These are phyloP conservation scores for Cytospora paraplurivora DNA, from an alignment of 2,329 filamentous ascomycete genomes.

Conservation along the genomic window DNA sequence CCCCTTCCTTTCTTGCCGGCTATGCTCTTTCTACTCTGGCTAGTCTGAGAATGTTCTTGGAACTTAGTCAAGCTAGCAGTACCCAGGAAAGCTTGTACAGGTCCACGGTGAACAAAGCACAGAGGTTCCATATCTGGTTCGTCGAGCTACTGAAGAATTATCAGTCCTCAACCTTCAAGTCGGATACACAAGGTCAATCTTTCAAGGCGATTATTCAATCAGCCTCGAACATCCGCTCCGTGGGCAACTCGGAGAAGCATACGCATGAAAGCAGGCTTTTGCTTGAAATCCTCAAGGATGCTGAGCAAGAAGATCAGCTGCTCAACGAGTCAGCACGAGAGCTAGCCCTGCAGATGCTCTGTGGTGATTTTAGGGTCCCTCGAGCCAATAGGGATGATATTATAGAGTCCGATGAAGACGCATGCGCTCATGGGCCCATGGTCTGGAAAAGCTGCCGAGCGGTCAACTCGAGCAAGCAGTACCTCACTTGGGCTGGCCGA, in stretches of 20 bases:
- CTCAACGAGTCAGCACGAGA: slow-evolving; percentile 71
- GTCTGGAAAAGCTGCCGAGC: slow-evolving; percentile 77
- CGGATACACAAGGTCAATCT: slow-evolving; percentile 51
- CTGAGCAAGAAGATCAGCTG: slow-evolving; percentile 60
- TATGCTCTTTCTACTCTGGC: slow-evolving; percentile 78
- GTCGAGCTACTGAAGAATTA: slow-evolving; percentile 67
- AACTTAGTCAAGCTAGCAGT: slow-evolving; percentile 73
- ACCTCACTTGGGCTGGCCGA: slow-evolving; percentile 81
- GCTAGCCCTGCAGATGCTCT: slow-evolving; percentile 72
- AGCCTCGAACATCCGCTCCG: slow-evolving; percentile 66
- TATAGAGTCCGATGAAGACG: slow-evolving; percentile 66
- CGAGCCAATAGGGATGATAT: slow-evolving; percentile 63
- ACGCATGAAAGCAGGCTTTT: slow-evolving; percentile 80
- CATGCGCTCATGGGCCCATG: slow-evolving; percentile 62
- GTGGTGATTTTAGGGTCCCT: slow-evolving; percentile 70
- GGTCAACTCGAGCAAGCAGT: slow-evolving; percentile 65
- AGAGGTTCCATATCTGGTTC: slow-evolving; percentile 79
- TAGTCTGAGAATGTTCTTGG: slow-evolving; percentile 74
- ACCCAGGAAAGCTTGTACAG: slow-evolving; percentile 84
- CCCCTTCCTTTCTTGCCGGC: slow-evolving; percentile 78
- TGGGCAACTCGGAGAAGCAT: slow-evolving; percentile 68
- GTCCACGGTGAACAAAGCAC: slow-evolving; percentile 73
- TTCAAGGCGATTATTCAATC: slow-evolving; percentile 70
- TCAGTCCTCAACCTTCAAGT: slow-evolving; percentile 53
- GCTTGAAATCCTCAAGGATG: slow-evolving; percentile 77